These are phyloP conservation scores for Ceratobasidium sp. DNA, from an alignment of 1,284 basidiomycete species.

Conservation along the genomic window DNA sequence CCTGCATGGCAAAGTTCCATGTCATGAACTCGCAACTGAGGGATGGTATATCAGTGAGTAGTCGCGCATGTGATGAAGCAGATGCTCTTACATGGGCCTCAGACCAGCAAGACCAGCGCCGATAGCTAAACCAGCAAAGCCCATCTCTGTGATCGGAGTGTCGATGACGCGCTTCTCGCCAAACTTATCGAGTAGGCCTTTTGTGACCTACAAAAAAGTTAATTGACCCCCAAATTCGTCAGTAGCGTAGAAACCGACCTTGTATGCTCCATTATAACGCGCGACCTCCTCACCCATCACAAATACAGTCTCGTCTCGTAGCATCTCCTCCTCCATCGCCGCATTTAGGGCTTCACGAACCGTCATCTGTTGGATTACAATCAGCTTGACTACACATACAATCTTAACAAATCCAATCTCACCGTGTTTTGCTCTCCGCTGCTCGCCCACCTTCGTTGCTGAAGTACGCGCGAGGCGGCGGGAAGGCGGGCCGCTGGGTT, in stretches of 20 bases:
- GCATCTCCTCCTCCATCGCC: slow-evolving; percentile 99
- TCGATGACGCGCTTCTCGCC: slow-evolving; percentile 99
- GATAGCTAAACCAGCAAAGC: slow-evolving; percentile 96
- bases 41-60: slow-evolving; percentile 46
- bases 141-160: slow-evolving; percentile 98
- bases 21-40: slow-evolving; percentile 99
- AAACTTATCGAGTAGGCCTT: slow-evolving; percentile 99
- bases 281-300: slow-evolving; percentile 99
- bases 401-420: neutral
- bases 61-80: slow-evolving; percentile 22
- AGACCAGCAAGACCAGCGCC: slow-evolving; percentile 96
- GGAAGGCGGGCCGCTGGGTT: slow-evolving; percentile 60
- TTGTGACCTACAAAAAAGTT: slow-evolving; percentile 78
- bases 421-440: slow-evolving; percentile 48
- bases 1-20: slow-evolving; percentile 94
- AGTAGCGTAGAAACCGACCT: slow-evolving; percentile 66
- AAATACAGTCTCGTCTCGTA: slow-evolving; percentile 95
- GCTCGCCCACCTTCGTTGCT: slow-evolving; percentile 52
- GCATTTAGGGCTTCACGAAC: slow-evolving; percentile 98
- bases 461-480: slow-evolving; percentile 69
- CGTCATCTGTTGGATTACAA: slow-evolving; percentile 78
- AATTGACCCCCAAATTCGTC: neutral
- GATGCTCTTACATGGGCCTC: slow-evolving; percentile 80
- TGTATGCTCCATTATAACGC: slow-evolving; percentile 99
- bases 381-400: too few species aligned